A percentile compares a stretch with the other conserved stretches of the same genome.
Conservation (phyloP, 2,329 filamentous ascomycete genomes). For the Chalaropsis ovoidea region DNA sequence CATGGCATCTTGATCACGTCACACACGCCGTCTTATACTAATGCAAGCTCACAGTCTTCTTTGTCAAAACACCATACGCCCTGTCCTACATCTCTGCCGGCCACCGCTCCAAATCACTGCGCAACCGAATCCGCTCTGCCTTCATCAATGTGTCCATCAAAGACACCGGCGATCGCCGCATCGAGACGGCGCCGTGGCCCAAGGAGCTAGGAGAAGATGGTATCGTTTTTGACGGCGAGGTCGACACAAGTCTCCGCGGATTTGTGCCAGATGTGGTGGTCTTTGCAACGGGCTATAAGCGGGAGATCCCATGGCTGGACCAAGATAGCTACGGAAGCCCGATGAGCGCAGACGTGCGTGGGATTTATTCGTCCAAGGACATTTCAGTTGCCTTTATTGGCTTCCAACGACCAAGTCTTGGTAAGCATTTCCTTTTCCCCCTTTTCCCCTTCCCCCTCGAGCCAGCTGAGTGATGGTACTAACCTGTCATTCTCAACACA, state of each 20-base stretch:
- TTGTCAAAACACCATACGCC: constrained; percentile 38
- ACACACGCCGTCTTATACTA: background rate
- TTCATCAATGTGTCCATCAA: constrained; percentile 36
- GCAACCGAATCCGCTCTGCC: constrained; percentile 33
- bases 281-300: constrained; percentile 40
- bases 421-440: constrained; percentile 27
- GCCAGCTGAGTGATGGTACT: background rate
- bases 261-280: constrained; percentile 39
- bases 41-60: constrained; percentile 32
- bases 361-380: constrained; percentile 40
- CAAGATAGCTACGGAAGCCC: constrained; percentile 35
- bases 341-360: constrained; percentile 42
- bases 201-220: constrained; percentile 33
- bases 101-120: constrained; percentile 31
- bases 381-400: constrained; percentile 39
- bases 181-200: constrained; percentile 40
- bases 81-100: constrained; percentile 37
- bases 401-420: constrained; percentile 39
- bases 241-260: background rate
- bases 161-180: constrained; percentile 35
- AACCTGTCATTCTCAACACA: constrained; percentile 13
- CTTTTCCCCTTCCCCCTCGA: too few species aligned
- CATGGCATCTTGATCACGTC: background rate
- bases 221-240: constrained; percentile 17
- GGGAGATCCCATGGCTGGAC: constrained; percentile 36